phyloP scores from a whole-genome alignment of 1,284 basidiomycete species.

The Omphalotus olearius region DNA sequence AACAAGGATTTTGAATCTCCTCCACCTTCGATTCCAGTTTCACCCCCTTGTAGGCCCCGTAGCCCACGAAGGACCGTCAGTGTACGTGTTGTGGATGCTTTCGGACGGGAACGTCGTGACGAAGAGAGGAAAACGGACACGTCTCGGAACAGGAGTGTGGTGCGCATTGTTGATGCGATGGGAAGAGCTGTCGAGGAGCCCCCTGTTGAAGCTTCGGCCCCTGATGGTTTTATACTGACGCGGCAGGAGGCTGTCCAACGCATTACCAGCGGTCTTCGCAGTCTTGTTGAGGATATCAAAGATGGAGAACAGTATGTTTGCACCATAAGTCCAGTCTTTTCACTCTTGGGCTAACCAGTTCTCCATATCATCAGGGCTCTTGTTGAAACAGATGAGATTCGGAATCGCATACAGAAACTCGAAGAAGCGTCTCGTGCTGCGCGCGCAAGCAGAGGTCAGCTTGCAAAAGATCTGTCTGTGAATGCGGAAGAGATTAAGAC shows the following conservation, averaged over 20 bases:
- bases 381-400: slow-evolving; percentile 30
- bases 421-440: slow-evolving; percentile 51
- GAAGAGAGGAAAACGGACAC: slow-evolving; percentile 5
- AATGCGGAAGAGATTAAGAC: slow-evolving; percentile 32
- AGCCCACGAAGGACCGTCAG: slow-evolving; percentile 41
- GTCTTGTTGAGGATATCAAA: slow-evolving; percentile 49
- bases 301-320: slow-evolving; percentile 48
- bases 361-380: not conserved
- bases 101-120: slow-evolving; percentile 36
- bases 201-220: slow-evolving; percentile 22
- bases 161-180: slow-evolving; percentile 67
- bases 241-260: slow-evolving; percentile 49
- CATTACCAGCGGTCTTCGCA: slow-evolving; percentile 52
- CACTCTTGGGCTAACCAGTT: not conserved
- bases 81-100: slow-evolving; percentile 59
- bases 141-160: slow-evolving; percentile 28
- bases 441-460: slow-evolving; percentile 40
- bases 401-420: slow-evolving; percentile 45
- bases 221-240: slow-evolving; percentile 30
- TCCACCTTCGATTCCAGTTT: slow-evolving; percentile 18
- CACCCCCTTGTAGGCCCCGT: slow-evolving; percentile 24
- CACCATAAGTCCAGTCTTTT: slow-evolving; percentile 3
- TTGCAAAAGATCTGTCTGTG: slow-evolving; percentile 36
- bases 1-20: not conserved
- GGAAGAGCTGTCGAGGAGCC: slow-evolving; percentile 45